Conservation (phyloP, 139 green algal genomes). For the Gonium pectorale region DNA sequence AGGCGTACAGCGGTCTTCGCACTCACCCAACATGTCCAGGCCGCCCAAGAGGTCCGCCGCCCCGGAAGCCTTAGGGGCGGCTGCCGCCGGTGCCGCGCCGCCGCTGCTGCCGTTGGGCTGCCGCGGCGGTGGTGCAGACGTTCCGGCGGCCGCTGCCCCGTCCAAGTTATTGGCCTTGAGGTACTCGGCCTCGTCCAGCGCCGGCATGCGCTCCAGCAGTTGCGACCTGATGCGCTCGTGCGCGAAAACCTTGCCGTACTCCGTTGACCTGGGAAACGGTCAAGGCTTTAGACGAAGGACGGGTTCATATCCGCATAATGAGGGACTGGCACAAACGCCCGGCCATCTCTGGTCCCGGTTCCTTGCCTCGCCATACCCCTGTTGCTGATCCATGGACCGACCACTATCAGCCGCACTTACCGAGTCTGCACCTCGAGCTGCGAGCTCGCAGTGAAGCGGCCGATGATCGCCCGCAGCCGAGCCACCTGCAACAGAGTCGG, state of each 20-base stretch:
- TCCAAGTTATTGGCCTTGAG: conserved; percentile 54
- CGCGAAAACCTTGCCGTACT: conserved; percentile 83
- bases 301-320: no score
- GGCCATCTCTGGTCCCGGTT: no score
- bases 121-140: conserved; percentile 42
- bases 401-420: conserved; percentile 33
- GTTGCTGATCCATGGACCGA: no score
- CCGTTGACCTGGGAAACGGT: conserved; percentile 64
- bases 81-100: neutral
- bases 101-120: conserved; percentile 37
- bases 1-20: no score
- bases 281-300: no score
- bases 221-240: conserved; percentile 63
- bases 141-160: conserved; percentile 47
- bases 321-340: no score
- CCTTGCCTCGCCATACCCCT: no score
- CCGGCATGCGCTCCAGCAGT: conserved; percentile 95
- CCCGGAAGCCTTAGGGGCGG: neutral
- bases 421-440: conserved; percentile 89
- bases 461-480: conserved; percentile 69
- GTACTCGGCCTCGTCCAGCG: conserved; percentile 86
- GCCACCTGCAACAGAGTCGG: no score
- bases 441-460: conserved; percentile 55
- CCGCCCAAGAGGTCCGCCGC: conserved; percentile 59
- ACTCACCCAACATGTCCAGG: conserved; percentile 41